Evolutionary conservation across 2,329 filamentous ascomycete genomes (phyloP), one percentile per base, ranked within the genome.

Genomic region (Penicillium brevicompactum): DNA sequence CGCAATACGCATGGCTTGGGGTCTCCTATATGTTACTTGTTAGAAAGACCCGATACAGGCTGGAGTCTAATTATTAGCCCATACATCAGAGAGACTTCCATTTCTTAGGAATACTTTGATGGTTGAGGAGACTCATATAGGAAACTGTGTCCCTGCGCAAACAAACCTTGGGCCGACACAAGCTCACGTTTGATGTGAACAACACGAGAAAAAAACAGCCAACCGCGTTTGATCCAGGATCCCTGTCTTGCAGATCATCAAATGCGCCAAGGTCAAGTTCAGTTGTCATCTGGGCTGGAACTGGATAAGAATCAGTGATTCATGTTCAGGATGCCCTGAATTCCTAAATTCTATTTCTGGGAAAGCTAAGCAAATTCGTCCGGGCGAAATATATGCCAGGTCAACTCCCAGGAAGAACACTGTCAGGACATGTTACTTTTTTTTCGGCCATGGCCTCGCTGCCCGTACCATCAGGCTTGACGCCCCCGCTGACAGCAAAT

Each of bases 401-500:
- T 27, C 9, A 1, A 6, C 13, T 37, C 38, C 53, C 32, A 27
- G 27, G 24, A 18, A 21, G 10, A 34, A 18, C n/a, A 38, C 21
- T 10, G 40, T 16, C 41, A 24, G 34, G 46, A 41, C 30, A 34
- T 43, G 10, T 51, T 21, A 45, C 18, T 32, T 18, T 38, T 13
- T 46, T 38, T 34, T 42, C 42, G 38, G 58, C 41, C 34, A 53
- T 56, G 38, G 48, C 51, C 31, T 14, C 38, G 18, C 44, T 49
- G 7, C 30, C 49, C n/a, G 21, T 50, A 9, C 64, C 65, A 8
- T 46, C 57, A 8, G 62, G 63, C 13, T 50, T 68, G 8, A 63
- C 67, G n/a, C 56, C 70, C 41, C 74, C 76, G 4, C 63, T 77
- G 32, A 68, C 70, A 16, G 62, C 65, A 44, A 64, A 77, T 47